Conservation (phyloP, 805 yeast species). For the Yarrowia deformans region DNA sequence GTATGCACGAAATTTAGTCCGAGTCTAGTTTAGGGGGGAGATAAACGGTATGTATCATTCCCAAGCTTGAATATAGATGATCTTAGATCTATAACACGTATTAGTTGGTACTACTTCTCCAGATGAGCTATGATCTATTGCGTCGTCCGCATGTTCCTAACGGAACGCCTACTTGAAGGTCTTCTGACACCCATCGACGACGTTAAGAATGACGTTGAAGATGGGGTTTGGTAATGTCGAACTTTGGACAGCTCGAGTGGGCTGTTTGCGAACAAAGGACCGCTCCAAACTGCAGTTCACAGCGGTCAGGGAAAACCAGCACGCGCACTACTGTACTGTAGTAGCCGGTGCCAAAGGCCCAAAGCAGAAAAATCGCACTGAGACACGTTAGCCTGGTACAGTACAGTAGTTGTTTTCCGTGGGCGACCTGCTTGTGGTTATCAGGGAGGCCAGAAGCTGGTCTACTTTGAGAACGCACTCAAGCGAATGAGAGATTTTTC, state of each 20-base stretch:
- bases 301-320: not conserved
- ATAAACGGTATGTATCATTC: too few relatives aligned
- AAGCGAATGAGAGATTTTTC: not conserved
- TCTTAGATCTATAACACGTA: too few relatives aligned
- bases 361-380: not conserved
- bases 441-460: not conserved
- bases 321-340: not conserved
- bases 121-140: too few relatives aligned
- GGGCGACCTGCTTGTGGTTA: too few relatives aligned
- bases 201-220: not conserved
- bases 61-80: too few relatives aligned
- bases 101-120: too few relatives aligned
- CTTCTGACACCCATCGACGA: not conserved
- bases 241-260: not conserved
- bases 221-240: not conserved
- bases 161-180: too few relatives aligned
- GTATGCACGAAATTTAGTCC: too few relatives aligned
- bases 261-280: not conserved
- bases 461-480: not conserved
- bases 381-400: not conserved
- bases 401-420: not conserved
- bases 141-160: too few relatives aligned
- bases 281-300: not conserved
- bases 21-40: too few relatives aligned
- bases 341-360: not conserved